These are phyloP conservation scores for Sporothrix variecibatus DNA, from an alignment of 2,329 filamentous ascomycete species.

Conservation along the genomic window DNA sequence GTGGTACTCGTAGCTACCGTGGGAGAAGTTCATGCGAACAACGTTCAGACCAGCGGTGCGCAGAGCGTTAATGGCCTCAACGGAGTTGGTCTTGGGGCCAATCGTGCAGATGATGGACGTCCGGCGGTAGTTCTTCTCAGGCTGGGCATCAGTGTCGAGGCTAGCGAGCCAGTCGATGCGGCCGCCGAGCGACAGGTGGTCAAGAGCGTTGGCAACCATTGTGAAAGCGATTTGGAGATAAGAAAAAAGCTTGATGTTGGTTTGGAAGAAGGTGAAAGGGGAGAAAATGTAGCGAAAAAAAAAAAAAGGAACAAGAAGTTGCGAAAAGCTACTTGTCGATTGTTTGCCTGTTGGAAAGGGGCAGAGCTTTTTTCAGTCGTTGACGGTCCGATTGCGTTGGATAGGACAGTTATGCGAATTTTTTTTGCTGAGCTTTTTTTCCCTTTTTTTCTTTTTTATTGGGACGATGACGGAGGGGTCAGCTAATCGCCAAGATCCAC, in stretches of 20 bases:
- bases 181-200: constrained; percentile 79
- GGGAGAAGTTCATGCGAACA: constrained; percentile 99
- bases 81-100: constrained; percentile 97
- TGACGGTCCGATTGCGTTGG: constrained; percentile 5
- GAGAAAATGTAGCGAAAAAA: neutral
- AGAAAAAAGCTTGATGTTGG: constrained; percentile 9
- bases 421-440: constrained; percentile 28
- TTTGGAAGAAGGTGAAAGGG: neutral
- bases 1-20: constrained; percentile 89
- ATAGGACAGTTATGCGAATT: constrained; percentile 8
- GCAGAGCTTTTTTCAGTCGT: constrained; percentile 8
- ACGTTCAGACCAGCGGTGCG: constrained; percentile 92
- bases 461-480: constrained; percentile 28
- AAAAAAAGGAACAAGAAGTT: neutral
- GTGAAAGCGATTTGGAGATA: constrained; percentile 26
- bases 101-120: constrained; percentile 99
- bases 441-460: constrained; percentile 22
- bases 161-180: constrained; percentile 66
- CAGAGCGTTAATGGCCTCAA: constrained; percentile 94
- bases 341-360: neutral
- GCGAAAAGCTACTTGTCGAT: neutral
- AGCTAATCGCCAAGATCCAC: constrained; percentile 26
- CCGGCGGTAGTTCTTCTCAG: constrained; percentile 86
- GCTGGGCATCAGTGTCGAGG: constrained; percentile 86
- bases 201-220: constrained; percentile 69